Evolutionary conservation across 306 rosid species (phyloP).

Genomic region (Glycine soja): DNA sequence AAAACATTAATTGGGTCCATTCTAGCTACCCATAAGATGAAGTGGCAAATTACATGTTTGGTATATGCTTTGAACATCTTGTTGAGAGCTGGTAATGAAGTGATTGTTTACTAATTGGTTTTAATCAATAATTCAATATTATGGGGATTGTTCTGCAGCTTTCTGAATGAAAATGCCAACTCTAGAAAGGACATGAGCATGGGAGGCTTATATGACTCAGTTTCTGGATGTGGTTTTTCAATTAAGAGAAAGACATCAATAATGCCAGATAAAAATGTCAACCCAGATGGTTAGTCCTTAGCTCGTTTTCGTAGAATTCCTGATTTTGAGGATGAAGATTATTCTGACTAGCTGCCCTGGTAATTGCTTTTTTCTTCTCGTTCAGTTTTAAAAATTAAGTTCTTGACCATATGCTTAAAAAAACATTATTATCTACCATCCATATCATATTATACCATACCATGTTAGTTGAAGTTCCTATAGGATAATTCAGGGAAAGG

Average conservation of each 20-base stretch:
- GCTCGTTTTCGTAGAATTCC: constrained; percentile 81
- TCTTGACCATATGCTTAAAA: no score
- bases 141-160: constrained; percentile 55
- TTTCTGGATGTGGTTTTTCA: constrained; percentile 74
- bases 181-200: constrained; percentile 67
- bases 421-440: no score
- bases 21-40: constrained; percentile 16
- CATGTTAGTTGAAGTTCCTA: no score
- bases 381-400: not conserved
- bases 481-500: no score
- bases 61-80: constrained; percentile 14
- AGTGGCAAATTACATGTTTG: constrained; percentile 5
- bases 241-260: constrained; percentile 70
- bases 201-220: constrained; percentile 76
- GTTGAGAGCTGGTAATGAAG: constrained; percentile 11
- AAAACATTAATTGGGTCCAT: constrained; percentile 17
- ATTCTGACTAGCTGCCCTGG: constrained; percentile 51
- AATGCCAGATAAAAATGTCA: constrained; percentile 54
- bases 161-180: constrained; percentile 57
- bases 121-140: not conserved
- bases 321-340: constrained; percentile 60
- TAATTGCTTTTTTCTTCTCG: constrained; percentile 30
- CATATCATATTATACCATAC: no score
- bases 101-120: constrained; percentile 22
- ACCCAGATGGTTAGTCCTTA: constrained; percentile 53